Evolutionary conservation across 2,329 filamentous ascomycete species (phyloP).

Genomic region (Aspergillus sp.): DNA sequence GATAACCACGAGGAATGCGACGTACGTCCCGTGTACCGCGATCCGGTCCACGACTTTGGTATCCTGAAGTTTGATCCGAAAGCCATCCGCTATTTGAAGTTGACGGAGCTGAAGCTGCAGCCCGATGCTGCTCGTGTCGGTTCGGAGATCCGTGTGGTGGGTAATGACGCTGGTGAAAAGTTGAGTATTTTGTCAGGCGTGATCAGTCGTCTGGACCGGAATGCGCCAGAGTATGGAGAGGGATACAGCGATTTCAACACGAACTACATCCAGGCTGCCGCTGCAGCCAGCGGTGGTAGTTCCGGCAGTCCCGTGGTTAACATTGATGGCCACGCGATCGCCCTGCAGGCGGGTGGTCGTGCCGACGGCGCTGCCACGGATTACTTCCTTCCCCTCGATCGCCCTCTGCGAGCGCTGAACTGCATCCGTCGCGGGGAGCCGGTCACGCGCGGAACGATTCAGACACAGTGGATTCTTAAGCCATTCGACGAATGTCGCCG

Average conservation of each 20-base stretch:
- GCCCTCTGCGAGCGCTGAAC: constrained; percentile 79
- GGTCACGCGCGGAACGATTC: constrained; percentile 91
- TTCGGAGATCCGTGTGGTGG: constrained; percentile 91
- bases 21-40: constrained; percentile 92
- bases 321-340: constrained; percentile 86
- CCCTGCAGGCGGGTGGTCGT: constrained; percentile 88
- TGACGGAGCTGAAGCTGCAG: constrained; percentile 73
- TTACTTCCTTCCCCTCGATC: constrained; percentile 92
- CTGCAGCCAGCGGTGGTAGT: constrained; percentile 92
- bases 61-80: constrained; percentile 95
- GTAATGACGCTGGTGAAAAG: constrained; percentile 98
- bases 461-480: constrained; percentile 95
- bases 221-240: constrained; percentile 95
- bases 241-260: constrained; percentile 97
- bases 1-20: constrained; percentile 98
- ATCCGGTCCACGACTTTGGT: constrained; percentile 97
- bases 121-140: constrained; percentile 86
- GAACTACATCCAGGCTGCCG: constrained; percentile 96
- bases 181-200: constrained; percentile 96
- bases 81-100: constrained; percentile 94
- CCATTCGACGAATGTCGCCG: constrained; percentile 95
- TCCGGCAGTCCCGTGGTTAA: constrained; percentile 98
- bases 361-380: constrained; percentile 95
- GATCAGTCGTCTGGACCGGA: constrained; percentile 91
- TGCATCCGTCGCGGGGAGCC: constrained; percentile 74